Evolutionary conservation across 1,284 basidiomycete species (phyloP).

Genomic region (Albatrellus sp.): DNA sequence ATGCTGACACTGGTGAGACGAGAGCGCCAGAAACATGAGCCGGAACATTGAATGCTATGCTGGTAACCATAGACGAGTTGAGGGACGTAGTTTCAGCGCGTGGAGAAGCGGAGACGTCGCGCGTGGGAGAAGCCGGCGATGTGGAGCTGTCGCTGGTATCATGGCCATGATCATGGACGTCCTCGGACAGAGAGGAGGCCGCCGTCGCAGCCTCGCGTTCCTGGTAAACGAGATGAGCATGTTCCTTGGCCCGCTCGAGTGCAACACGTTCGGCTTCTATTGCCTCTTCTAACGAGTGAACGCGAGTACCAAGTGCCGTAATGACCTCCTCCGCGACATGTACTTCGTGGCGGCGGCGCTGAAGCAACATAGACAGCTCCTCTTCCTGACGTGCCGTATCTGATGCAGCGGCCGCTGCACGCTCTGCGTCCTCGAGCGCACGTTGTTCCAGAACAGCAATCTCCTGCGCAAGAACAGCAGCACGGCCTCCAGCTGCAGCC

Average conservation of each 20-base stretch:
- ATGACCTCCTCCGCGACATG: conserved; percentile 56
- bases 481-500: conserved; percentile 52
- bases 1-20: background rate
- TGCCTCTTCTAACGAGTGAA: conserved; percentile 25
- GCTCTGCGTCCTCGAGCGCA: conserved; percentile 30
- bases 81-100: conserved; percentile 3
- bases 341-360: conserved; percentile 53
- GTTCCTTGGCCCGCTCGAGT: conserved; percentile 36
- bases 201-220: conserved; percentile 16
- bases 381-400: conserved; percentile 26
- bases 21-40: background rate
- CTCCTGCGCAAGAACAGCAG: conserved; percentile 58
- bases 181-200: conserved; percentile 12
- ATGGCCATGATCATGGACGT: conserved; percentile 4
- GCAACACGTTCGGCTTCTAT: conserved; percentile 37
- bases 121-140: background rate
- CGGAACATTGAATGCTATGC: background rate
- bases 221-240: conserved; percentile 33
- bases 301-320: conserved; percentile 21
- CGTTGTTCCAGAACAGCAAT: conserved; percentile 48
- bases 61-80: conserved; percentile 20
- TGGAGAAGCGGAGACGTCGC: conserved; percentile 8
- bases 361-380: conserved; percentile 36
- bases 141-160: conserved; percentile 2
- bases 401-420: conserved; percentile 25